Evolutionary conservation across 768 basidiomycete species (phyloP).

Genomic region (Megacollybia marginata): DNA sequence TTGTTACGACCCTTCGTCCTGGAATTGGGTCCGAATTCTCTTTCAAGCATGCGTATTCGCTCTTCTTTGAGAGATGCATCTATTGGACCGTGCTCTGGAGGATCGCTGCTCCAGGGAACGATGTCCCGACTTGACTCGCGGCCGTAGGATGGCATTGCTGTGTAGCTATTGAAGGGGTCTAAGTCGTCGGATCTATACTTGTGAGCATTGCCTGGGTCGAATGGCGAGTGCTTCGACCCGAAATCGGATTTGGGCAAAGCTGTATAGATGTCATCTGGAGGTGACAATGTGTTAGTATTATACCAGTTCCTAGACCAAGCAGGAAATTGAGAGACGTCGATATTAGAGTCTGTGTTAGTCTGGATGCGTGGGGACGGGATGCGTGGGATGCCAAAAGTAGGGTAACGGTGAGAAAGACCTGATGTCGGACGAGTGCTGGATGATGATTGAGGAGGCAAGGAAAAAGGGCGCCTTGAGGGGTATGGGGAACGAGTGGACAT

Average conservation of each 20-base stretch:
- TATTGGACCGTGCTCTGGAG: slow-evolving; percentile 34
- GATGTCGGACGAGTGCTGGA: slow-evolving; percentile 15
- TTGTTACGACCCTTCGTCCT: slow-evolving; percentile 15
- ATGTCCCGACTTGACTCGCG: slow-evolving; percentile 35
- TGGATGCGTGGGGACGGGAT: slow-evolving; percentile 14
- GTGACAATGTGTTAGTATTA: slow-evolving; percentile 16
- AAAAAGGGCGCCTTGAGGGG: slow-evolving; percentile 35
- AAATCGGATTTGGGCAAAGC: slow-evolving; percentile 8
- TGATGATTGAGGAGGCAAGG: slow-evolving; percentile 35
- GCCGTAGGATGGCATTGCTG: slow-evolving; percentile 26
- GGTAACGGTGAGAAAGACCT: slow-evolving; percentile 13
- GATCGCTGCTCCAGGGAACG: slow-evolving; percentile 48
- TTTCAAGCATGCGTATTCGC: slow-evolving; percentile 63
- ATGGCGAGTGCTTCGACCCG: slow-evolving; percentile 15
- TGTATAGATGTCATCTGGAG: slow-evolving; percentile 18
- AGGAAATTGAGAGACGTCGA: slow-evolving; percentile 58
- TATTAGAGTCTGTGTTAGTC: slow-evolving; percentile 29
- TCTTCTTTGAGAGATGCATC: slow-evolving; percentile 56
- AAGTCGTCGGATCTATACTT: slow-evolving; percentile 17
- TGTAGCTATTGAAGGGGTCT: slow-evolving; percentile 20
- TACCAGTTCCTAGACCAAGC: slow-evolving; percentile 62
- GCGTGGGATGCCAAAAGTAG: slow-evolving; percentile 8
- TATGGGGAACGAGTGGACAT: slow-evolving; percentile 15
- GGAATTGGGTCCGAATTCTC: slow-evolving; percentile 48
- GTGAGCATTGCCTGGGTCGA: slow-evolving; percentile 22